phyloP scores from a whole-genome alignment of 83 land plant species.

The Picea mariana region DNA sequence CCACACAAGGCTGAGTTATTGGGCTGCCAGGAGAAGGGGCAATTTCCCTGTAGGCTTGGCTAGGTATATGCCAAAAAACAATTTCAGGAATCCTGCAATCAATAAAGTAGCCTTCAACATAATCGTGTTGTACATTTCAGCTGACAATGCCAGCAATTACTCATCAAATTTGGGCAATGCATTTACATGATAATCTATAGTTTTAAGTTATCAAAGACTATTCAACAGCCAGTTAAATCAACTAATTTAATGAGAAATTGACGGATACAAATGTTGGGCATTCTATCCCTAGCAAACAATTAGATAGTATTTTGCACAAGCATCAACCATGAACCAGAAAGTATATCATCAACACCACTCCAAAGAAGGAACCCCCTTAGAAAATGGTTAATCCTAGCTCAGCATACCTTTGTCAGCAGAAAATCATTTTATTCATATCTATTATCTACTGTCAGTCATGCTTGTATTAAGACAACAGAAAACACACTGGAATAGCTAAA shows the following conservation, averaged over 20 bases:
- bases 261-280: background rate
- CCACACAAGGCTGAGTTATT: slow-evolving; percentile 75
- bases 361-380: too few species aligned
- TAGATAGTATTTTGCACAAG: background rate
- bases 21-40: slow-evolving; percentile 36
- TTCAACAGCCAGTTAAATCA: too few species aligned
- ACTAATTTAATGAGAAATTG: background rate
- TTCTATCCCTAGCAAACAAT: background rate
- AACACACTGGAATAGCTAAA: too few species aligned
- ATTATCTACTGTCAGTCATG: too few species aligned
- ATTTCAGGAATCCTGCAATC: slow-evolving; percentile 80
- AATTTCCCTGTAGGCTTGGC: slow-evolving; percentile 54
- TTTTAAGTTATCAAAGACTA: background rate
- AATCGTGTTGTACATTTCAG: background rate
- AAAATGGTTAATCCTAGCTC: too few species aligned
- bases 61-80: slow-evolving; percentile 96
- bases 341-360: too few species aligned
- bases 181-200: background rate
- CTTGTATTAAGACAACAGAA: too few species aligned
- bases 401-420: too few species aligned
- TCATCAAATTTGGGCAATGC: background rate
- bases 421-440: too few species aligned
- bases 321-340: background rate
- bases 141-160: background rate
- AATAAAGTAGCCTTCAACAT: background rate